Percentiles rank a stretch among this genome's conserved stretches.
These are phyloP conservation scores for Flaveria linearis DNA, from an alignment of 129 eudicot species.

Conservation along the genomic window DNA sequence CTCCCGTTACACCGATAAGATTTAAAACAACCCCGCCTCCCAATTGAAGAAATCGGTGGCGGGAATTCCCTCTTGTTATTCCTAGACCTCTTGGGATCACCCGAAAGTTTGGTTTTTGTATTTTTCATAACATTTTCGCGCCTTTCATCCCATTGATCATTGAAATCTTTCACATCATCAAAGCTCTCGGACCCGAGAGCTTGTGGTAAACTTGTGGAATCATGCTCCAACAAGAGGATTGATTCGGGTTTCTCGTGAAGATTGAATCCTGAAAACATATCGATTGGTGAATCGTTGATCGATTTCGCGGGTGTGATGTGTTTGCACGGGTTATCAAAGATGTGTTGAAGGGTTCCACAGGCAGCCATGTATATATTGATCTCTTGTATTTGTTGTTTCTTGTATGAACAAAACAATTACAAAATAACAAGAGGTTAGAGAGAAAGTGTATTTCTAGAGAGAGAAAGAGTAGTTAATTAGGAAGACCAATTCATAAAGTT, in stretches of 20 bases:
- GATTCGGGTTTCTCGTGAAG: conserved; percentile 37
- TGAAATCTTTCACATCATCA: conserved; percentile 43
- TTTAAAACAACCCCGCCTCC: conserved; percentile 63
- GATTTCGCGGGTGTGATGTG: conserved; percentile 27
- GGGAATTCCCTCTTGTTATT: conserved; percentile 48
- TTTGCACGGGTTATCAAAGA: conserved; percentile 71
- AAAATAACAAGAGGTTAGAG: conserved; percentile 31
- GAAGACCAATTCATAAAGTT: too few relatives aligned
- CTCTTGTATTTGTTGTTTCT: conserved; percentile 27
- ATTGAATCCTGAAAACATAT: conserved; percentile 47
- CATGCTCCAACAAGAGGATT: conserved; percentile 18
- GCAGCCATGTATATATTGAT: conserved; percentile 59
- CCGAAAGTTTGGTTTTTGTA: conserved; percentile 4
- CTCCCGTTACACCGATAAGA: conserved; percentile 70
- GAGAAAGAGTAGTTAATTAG: background rate
- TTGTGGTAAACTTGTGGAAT: conserved; percentile 40
- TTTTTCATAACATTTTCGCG: conserved; percentile 13
- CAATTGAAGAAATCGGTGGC: conserved; percentile 84
- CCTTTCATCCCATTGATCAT: conserved; percentile 25
- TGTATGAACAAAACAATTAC: conserved; percentile 24
- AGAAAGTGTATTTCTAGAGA: conserved; percentile 13
- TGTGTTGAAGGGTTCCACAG: conserved; percentile 69
- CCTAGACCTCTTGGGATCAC: conserved; percentile 41
- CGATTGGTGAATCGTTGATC: conserved; percentile 14
- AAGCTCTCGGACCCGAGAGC: conserved; percentile 72